Evolutionary conservation across 495 filamentous ascomycete species (phyloP), one percentile per base, ranked within the genome.

Genomic region (Penicillium angulare): DNA sequence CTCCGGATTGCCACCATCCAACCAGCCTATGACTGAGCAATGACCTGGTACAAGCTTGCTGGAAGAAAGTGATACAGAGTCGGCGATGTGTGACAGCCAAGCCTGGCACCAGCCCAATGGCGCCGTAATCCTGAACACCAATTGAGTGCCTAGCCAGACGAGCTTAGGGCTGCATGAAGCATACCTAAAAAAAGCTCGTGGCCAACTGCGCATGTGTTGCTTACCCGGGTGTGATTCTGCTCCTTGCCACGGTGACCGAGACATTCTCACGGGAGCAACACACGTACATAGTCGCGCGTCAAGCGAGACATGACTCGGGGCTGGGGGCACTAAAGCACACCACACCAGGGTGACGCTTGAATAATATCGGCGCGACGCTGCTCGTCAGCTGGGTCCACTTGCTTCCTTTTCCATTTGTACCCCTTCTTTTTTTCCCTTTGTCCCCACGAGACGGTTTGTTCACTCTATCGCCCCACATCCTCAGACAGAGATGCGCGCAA

Each of bases 121-220:
- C n/a, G 15, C 3, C 9, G 20, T 12, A 34, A 9, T 52, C 13
- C n/a, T 0, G 1, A 27, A 32, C 18, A 17, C n/a, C 22, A 20
- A 35, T 35, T 21, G n/a, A 47, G 35, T 5, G 21, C 41, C 23
- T 41, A 24, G 7, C 32, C 39, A 49, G 31, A 18, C 16, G 16
- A 27, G 34, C 31, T 42, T 42, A 51, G 53, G 47, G 53, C 53
- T 50, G 53, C 47, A 55, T 47, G 15, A 15, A 21, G 43, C 27
- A 31, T 16, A 35, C 29, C 5, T 9, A 7, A 17, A 33, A 15
- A 13, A 46, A 23, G 36, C 34, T 38, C 40, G 52, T 50, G 47
- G 47, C 41, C 47, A 47, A 46, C 23, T n/a, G n/a, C n/a, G n/a
- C n/a, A n/a, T n/a, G n/a, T n/a, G n/a, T n/a, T n/a, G n/a, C n/a